These are phyloP conservation scores for Chaetomium strumarium DNA, from an alignment of 2,329 filamentous ascomycete species.

Conservation along the genomic window DNA sequence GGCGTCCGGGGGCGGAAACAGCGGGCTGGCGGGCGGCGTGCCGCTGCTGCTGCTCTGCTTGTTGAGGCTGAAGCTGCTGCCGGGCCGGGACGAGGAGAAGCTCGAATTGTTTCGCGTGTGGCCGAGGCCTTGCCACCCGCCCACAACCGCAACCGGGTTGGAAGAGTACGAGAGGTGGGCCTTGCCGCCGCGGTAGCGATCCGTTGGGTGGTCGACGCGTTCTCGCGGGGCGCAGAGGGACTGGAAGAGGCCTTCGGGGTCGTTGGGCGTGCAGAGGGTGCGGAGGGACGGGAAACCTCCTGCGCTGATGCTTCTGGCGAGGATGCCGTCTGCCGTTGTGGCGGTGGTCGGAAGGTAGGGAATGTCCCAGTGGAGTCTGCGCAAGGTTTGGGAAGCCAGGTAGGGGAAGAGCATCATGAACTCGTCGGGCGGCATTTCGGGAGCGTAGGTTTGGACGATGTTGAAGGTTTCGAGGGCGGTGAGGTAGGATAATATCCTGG, in stretches of 20 bases:
- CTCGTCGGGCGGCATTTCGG: slow-evolving; percentile 48
- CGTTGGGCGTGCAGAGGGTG: slow-evolving; percentile 58
- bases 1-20: slow-evolving; percentile 14
- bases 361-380: slow-evolving; percentile 59
- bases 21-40: slow-evolving; percentile 10
- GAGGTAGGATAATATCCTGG: slow-evolving; percentile 54
- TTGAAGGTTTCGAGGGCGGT: slow-evolving; percentile 43
- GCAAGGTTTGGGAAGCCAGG: slow-evolving; percentile 49
- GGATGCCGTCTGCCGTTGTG: slow-evolving; percentile 52
- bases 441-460: slow-evolving; percentile 49
- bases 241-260: slow-evolving; percentile 65
- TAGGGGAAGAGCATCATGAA: slow-evolving; percentile 61
- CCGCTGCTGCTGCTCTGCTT: not conserved
- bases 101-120: slow-evolving; percentile 17
- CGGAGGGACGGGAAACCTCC: slow-evolving; percentile 58
- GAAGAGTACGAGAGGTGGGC: not conserved
- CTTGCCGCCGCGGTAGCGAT: slow-evolving; percentile 37
- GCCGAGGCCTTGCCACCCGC: slow-evolving; percentile 4
- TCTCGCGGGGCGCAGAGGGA: slow-evolving; percentile 59
- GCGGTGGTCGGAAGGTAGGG: slow-evolving; percentile 38
- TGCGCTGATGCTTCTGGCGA: slow-evolving; percentile 57
- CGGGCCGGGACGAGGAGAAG: slow-evolving; percentile 12
- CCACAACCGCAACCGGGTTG: not conserved
- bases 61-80: slow-evolving; percentile 2
- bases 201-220: slow-evolving; percentile 45